phyloP scores from a whole-genome alignment of 23 red algal species.

The Gracilariopsis chorda region DNA sequence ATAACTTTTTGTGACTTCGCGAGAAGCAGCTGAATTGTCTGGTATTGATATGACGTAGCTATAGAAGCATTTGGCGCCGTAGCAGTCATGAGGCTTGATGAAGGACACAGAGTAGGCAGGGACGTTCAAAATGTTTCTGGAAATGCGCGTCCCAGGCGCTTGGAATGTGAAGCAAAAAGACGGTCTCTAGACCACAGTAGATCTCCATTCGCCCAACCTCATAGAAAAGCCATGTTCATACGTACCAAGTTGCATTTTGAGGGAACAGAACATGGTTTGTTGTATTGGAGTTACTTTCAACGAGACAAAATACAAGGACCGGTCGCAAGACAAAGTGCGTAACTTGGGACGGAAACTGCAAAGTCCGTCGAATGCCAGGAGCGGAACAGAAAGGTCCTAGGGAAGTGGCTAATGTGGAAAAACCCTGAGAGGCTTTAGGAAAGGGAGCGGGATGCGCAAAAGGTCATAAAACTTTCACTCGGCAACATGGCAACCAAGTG shows the following conservation, averaged over 20 bases:
- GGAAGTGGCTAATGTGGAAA: not conserved
- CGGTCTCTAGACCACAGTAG: too few species aligned
- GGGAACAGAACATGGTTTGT: not conserved
- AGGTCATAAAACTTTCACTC: not conserved
- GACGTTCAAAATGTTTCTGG: not conserved
- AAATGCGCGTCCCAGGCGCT: not conserved
- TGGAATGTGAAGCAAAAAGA: too few species aligned
- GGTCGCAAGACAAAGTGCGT: not conserved
- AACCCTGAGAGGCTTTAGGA: not conserved
- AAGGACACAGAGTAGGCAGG: not conserved
- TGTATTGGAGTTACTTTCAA: not conserved
- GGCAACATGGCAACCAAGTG: too few species aligned
- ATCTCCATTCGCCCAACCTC: not conserved
- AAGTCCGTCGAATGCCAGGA: not conserved
- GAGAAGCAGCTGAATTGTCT: too few species aligned
- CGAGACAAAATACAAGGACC: not conserved
- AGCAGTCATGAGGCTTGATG: not conserved
- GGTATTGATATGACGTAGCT: not conserved
- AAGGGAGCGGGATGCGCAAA: not conserved
- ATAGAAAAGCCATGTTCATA: not conserved
- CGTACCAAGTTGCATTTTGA: not conserved
- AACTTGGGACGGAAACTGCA: not conserved
- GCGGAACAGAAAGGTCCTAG: not conserved
- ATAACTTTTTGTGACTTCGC: not conserved
- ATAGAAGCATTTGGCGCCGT: not conserved